phyloP scores from a whole-genome alignment of 192 early-diverging fungal genomes.

The Allomyces javanicus region DNA sequence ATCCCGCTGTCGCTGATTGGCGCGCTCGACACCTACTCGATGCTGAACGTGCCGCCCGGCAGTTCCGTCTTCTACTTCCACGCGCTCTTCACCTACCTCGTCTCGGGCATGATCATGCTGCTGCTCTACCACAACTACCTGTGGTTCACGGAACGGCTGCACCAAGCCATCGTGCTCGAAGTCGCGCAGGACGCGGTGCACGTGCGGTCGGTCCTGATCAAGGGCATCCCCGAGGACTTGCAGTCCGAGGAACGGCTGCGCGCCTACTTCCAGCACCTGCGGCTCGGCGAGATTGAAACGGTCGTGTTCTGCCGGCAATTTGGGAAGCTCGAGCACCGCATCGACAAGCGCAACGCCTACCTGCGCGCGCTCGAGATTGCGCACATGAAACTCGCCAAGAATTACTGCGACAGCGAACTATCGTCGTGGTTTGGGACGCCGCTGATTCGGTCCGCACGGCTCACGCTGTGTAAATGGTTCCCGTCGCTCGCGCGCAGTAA shows the following conservation, averaged over 20 bases:
- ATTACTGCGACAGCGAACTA: not conserved
- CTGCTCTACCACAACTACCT: conserved; percentile 32
- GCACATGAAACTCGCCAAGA: conserved; percentile 20
- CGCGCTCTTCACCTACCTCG: conserved; percentile 21
- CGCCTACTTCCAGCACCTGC: conserved; percentile 28
- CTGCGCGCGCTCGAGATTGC: conserved; percentile 24
- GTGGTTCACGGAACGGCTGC: conserved; percentile 28
- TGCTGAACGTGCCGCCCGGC: not conserved
- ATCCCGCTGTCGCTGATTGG: not conserved
- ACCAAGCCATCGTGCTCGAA: conserved; percentile 13
- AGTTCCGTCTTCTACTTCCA: conserved; percentile 27
- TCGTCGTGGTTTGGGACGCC: too few relatives aligned
- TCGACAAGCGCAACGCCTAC: conserved; percentile 17
- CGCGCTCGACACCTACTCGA: not conserved
- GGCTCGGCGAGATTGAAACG: conserved; percentile 30
- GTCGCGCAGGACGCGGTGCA: conserved; percentile 17
- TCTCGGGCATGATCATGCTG: conserved; percentile 28
- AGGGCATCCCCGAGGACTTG: conserved; percentile 22
- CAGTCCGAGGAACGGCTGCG: conserved; percentile 25
- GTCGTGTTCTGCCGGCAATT: conserved; percentile 29
- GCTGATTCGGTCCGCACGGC: too few relatives aligned
- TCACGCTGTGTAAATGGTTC: too few relatives aligned
- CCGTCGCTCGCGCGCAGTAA: too few relatives aligned
- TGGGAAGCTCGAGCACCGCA: conserved; percentile 18
- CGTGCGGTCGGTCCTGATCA: conserved; percentile 29